Evolutionary conservation across 2,329 filamentous ascomycete genomes (phyloP).

Genomic region (Bipolaris zeicola): DNA sequence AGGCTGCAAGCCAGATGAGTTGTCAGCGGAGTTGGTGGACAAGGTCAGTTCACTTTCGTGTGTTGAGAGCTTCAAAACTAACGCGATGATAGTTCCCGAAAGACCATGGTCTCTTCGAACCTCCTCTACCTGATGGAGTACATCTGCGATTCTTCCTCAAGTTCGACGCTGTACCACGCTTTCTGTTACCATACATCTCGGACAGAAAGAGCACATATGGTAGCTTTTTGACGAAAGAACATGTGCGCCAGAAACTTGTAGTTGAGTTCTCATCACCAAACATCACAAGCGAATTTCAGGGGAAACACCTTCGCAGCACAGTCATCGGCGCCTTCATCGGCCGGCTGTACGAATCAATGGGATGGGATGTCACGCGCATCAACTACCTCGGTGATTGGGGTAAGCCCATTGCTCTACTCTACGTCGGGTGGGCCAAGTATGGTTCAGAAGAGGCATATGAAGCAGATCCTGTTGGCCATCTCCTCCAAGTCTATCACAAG

Average conservation of each 20-base stretch:
- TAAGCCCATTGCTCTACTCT: constrained; percentile 66
- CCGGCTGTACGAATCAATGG: constrained; percentile 63
- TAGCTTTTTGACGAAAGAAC: constrained; percentile 33
- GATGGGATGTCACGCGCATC: constrained; percentile 66
- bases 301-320: constrained; percentile 69
- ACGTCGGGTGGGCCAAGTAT: constrained; percentile 69
- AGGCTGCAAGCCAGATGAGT: constrained; percentile 22
- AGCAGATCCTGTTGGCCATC: constrained; percentile 70
- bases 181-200: constrained; percentile 68
- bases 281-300: constrained; percentile 73
- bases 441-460: constrained; percentile 68
- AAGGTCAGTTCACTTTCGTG: constrained; percentile 24
- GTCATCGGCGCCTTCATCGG: constrained; percentile 68
- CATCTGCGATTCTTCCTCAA: constrained; percentile 74
- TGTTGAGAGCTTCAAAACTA: neutral
- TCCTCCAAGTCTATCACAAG: constrained; percentile 72
- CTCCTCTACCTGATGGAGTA: constrained; percentile 63
- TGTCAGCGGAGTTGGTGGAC: constrained; percentile 9
- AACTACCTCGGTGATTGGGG: constrained; percentile 75
- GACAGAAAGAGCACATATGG: constrained; percentile 62
- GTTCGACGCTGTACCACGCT: constrained; percentile 59
- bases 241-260: constrained; percentile 62
- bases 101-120: constrained; percentile 67
- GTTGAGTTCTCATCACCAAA: constrained; percentile 76
- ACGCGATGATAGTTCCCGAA: constrained; percentile 61